A percentile compares a stretch with the other conserved stretches of the same genome.
Conservation (phyloP, 1,139 yeast species). For the Taphrina pruni region DNA sequence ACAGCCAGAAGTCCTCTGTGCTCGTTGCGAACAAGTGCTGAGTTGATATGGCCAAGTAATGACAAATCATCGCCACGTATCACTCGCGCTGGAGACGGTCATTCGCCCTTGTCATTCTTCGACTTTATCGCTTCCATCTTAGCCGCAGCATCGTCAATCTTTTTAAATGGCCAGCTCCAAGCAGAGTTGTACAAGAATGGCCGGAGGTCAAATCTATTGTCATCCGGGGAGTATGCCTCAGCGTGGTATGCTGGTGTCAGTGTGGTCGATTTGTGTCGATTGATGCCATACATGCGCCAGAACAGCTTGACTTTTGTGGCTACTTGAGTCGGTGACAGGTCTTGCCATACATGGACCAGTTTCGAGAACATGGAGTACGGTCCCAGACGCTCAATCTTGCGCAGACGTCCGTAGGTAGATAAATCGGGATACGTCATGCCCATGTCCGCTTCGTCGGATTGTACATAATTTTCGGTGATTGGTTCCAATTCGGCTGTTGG, state of each 20-base stretch:
- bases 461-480: constrained; percentile 86
- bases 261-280: constrained; percentile 95
- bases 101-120: neutral
- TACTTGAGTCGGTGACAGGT: constrained; percentile 62
- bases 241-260: constrained; percentile 97
- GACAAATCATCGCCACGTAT: no score
- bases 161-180: constrained; percentile 86
- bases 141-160: constrained; percentile 63
- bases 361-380: constrained; percentile 93
- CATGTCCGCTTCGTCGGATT: constrained; percentile 96
- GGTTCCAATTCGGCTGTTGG: constrained; percentile 99
- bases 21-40: constrained; percentile 63
- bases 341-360: constrained; percentile 80
- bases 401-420: constrained; percentile 84
- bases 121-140: constrained; percentile 29
- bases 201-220: constrained; percentile 90
- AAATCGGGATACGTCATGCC: constrained; percentile 96
- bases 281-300: constrained; percentile 90
- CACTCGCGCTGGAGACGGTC: neutral
- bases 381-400: constrained; percentile 93
- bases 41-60: no score
- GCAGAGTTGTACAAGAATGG: constrained; percentile 93
- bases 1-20: constrained; percentile 63
- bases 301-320: constrained; percentile 92
- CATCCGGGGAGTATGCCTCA: constrained; percentile 97